phyloP scores from a whole-genome alignment of 1,284 basidiomycete genomes.

The Takashimella koratensis region DNA sequence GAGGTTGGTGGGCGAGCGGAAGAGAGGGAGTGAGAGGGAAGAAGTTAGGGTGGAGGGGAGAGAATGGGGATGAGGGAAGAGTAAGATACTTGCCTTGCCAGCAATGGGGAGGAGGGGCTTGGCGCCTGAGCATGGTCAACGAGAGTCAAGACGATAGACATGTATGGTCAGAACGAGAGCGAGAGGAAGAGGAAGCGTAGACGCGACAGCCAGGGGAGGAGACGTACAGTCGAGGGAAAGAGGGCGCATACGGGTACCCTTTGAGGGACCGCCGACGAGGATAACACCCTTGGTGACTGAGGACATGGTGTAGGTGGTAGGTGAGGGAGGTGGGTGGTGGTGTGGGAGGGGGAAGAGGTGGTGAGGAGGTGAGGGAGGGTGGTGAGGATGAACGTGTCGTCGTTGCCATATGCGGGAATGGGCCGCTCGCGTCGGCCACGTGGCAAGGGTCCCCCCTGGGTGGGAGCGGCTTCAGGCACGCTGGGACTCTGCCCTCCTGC shows the following conservation, averaged over 20 bases:
- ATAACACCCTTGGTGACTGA: slow-evolving; percentile 45
- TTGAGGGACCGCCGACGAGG: slow-evolving; percentile 47
- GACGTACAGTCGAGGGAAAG: slow-evolving; percentile 51
- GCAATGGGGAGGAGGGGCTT: slow-evolving; percentile 52
- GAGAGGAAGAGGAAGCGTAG: neutral
- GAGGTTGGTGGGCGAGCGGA: neutral
- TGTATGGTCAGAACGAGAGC: no score
- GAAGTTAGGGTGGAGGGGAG: neutral
- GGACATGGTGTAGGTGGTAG: slow-evolving; percentile 23
- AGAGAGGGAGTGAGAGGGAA: neutral
- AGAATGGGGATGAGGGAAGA: neutral
- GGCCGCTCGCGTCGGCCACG: no score
- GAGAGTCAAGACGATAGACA: no score
- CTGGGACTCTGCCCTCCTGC: no score
- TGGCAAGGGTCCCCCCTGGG: no score
- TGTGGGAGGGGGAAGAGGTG: neutral
- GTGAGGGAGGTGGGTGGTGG: neutral
- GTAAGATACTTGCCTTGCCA: slow-evolving; percentile 43
- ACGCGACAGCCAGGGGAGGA: neutral
- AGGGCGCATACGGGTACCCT: slow-evolving; percentile 53
- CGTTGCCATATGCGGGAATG: no score
- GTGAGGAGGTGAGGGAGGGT: no score
- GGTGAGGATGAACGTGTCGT: no score
- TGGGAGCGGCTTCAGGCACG: no score
- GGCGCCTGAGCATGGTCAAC: slow-evolving; percentile 33